Evolutionary conservation across 345 rosid genomes (phyloP), one percentile per base, ranked within the genome.

Genomic region (Cochlearia excelsa): DNA sequence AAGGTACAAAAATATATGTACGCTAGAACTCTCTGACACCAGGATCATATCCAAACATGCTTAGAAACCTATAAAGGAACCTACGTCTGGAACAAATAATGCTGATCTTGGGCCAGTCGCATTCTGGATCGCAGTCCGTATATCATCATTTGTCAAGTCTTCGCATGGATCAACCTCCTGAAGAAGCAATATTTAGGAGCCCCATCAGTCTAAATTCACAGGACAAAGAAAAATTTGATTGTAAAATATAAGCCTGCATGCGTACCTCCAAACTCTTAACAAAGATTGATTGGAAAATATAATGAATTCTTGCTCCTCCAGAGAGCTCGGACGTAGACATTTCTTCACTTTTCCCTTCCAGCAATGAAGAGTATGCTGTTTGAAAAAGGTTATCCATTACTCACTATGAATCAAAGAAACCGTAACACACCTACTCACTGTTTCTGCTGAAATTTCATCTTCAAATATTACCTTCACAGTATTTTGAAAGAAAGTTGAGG

Each of bases 401-500:
- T 59, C 64, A 29, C 47, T 29, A 35, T 23, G 8, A 61, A 50
- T 39, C 47, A 42, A 29, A 55, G 30, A 54, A 59, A 61, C 28
- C 59, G 54, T 48, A 59, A 35, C 47, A 56, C 23, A 55, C n/a
- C 48, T 49, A 10, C 28, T 23, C 35, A 46, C 3, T 2, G 44
- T 51, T 35, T 46, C 56, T 37, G 52, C 46, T 58, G 27, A 52
- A 44, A 51, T 31, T 51, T 37, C 16, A 26, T 64, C 46, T 54
- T 38, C 7, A 63, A 43, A 30, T 43, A 55, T 62, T 78, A 90
- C 99, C 99, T 69, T 87, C 97, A 49, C 82, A 81, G 70, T 90
- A 94, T 74, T 85, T 90, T 4, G 99, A 90, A 61, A 90, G 87
- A 71, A 94, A 85, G 68, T 87, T 90, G 69, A 94, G 79, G 16